phyloP scores from a whole-genome alignment of 192 early-diverging fungal species.

The Dissophora globulifera region DNA sequence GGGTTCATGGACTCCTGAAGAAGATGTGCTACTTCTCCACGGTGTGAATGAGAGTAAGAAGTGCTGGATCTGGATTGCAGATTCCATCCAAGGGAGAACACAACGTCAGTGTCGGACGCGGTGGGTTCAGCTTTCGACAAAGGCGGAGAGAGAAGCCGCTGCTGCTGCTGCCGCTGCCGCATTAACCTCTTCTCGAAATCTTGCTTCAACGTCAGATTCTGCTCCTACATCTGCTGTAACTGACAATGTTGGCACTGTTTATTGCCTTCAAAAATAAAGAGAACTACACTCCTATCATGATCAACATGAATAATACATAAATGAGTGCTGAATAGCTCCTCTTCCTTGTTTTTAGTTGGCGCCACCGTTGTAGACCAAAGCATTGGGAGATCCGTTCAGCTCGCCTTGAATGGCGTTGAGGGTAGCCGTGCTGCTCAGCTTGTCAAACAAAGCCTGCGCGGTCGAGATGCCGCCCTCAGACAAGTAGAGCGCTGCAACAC shows the following conservation, averaged over 20 bases:
- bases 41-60: slow-evolving; percentile 57
- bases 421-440: slow-evolving; percentile 11
- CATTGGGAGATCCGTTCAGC: slow-evolving; percentile 42
- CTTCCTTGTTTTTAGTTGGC: not conserved
- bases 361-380: slow-evolving; percentile 45
- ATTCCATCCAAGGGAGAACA: slow-evolving; percentile 64
- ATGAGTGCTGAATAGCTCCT: too few species aligned
- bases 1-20: slow-evolving; percentile 61
- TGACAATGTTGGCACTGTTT: too few species aligned
- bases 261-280: too few species aligned
- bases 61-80: slow-evolving; percentile 71
- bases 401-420: not conserved
- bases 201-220: too few species aligned
- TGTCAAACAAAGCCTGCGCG: slow-evolving; percentile 20
- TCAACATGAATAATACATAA: too few species aligned
- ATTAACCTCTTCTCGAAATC: not conserved
- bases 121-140: slow-evolving; percentile 66
- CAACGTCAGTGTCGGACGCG: slow-evolving; percentile 70
- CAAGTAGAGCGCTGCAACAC: slow-evolving; percentile 59
- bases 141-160: slow-evolving; percentile 40
- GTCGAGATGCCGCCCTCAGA: slow-evolving; percentile 14
- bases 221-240: too few species aligned
- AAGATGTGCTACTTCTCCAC: slow-evolving; percentile 65
- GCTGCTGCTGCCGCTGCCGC: not conserved
- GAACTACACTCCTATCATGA: too few species aligned